Percentiles rank a stretch among this genome's conserved stretches.
These are phyloP conservation scores for Leccinum variicolor DNA, from an alignment of 768 basidiomycete species.

Conservation along the genomic window DNA sequence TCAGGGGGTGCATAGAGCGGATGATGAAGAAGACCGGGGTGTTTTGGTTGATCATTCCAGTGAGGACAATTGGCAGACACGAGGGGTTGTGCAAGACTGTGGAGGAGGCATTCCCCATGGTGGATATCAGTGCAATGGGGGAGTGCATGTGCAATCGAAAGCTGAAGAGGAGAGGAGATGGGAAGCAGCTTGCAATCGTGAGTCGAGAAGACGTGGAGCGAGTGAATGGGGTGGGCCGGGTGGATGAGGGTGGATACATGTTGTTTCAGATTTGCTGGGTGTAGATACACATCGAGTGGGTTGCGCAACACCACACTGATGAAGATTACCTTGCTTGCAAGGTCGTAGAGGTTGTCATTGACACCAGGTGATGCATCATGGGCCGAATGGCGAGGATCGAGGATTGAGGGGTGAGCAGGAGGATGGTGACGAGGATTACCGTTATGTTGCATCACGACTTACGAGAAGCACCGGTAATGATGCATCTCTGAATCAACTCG, in stretches of 20 bases:
- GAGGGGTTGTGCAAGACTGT: constrained; percentile 58
- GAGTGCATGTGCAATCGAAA: background rate
- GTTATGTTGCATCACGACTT: no score
- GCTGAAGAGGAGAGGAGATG: background rate
- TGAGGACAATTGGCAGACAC: constrained; percentile 63
- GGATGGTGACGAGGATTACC: no score
- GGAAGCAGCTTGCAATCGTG: constrained; percentile 43
- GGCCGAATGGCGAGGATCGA: no score
- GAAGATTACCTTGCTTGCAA: no score
- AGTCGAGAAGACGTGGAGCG: constrained; percentile 45
- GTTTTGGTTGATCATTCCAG: constrained; percentile 73
- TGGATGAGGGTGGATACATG: background rate
- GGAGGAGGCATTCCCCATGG: constrained; percentile 46
- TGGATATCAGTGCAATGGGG: background rate
- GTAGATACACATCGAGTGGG: background rate
- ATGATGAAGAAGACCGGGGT: constrained; percentile 45
- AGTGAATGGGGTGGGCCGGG: constrained; percentile 53
- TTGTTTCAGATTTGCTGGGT: background rate
- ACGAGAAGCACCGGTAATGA: no score
- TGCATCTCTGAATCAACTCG: no score
- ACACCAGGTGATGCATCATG: no score
- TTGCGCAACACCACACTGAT: no score
- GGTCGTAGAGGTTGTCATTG: no score
- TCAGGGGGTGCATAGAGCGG: constrained; percentile 55
- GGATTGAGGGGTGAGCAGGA: no score